Percentiles rank a stretch among this genome's conserved stretches.
These are phyloP conservation scores for Zanthoxylum bungeanum DNA, from an alignment of 345 rosid species.

Conservation along the genomic window DNA sequence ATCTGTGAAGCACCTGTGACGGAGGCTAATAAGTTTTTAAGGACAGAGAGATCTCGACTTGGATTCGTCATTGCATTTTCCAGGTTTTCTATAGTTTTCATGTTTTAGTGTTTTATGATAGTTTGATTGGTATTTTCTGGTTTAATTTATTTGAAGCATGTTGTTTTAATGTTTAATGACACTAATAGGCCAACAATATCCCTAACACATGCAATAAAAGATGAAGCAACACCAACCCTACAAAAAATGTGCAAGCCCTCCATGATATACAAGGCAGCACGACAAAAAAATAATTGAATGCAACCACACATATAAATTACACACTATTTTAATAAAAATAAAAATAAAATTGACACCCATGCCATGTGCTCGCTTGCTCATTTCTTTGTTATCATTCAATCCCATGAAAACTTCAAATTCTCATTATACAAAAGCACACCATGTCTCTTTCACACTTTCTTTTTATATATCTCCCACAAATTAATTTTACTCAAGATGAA, in stretches of 20 bases:
- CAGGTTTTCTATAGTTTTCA: no score
- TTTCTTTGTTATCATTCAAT: conserved; percentile 13
- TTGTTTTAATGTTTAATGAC: no score
- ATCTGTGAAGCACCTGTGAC: no score
- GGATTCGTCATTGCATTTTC: no score
- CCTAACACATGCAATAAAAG: not conserved
- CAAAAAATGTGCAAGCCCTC: not conserved
- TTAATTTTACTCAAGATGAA: not conserved
- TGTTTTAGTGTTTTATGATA: no score
- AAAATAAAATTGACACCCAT: conserved; percentile 1
- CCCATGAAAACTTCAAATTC: not conserved
- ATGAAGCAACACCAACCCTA: not conserved
- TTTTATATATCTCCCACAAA: not conserved
- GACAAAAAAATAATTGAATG: not conserved
- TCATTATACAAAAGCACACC: not conserved
- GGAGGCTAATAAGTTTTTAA: no score
- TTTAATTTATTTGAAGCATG: no score
- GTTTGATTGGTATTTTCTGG: no score
- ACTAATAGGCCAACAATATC: no score
- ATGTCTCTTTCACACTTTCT: not conserved
- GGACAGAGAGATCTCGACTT: no score
- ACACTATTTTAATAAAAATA: not conserved
- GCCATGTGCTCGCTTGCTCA: conserved; percentile 21
- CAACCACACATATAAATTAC: not conserved
- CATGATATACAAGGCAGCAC: not conserved